A percentile compares a stretch with the other conserved stretches of the same genome.
Conservation (phyloP, 75 land plant genomes). For the Selaginella tamariscina region DNA sequence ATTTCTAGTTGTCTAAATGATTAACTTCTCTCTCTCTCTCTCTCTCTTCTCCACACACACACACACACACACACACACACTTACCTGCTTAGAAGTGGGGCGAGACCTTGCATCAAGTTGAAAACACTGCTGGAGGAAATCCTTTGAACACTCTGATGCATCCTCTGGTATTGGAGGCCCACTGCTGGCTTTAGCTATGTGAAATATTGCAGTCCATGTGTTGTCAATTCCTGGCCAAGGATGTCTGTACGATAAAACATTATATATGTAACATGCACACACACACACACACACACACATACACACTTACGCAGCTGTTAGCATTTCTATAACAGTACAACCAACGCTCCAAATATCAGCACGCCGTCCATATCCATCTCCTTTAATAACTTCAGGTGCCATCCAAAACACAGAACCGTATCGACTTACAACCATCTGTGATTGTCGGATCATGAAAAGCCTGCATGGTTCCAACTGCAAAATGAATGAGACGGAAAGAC, state of each 20-base stretch:
- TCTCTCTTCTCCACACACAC: too few species aligned
- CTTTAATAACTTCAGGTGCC: constrained; percentile 35
- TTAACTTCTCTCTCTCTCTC: too few species aligned
- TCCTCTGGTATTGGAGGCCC: constrained; percentile 29
- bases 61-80: neutral
- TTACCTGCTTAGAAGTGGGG: neutral
- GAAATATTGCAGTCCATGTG: constrained; percentile 27
- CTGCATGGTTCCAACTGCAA: too few species aligned
- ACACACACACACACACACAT: neutral
- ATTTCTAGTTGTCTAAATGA: too few species aligned
- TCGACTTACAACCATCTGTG: constrained; percentile 27
- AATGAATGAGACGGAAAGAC: too few species aligned
- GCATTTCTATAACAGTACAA: constrained; percentile 32
- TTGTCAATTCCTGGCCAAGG: constrained; percentile 37
- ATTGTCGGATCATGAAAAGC: constrained; percentile 29
- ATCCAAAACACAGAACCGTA: constrained; percentile 30
- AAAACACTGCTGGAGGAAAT: constrained; percentile 23
- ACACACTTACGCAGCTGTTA: constrained; percentile 23
- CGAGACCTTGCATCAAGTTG: constrained; percentile 9
- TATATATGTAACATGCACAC: neutral
- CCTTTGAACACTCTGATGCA: constrained; percentile 15
- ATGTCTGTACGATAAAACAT: constrained; percentile 15
- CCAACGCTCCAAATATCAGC: constrained; percentile 39
- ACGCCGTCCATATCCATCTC: constrained; percentile 29
- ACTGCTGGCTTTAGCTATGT: constrained; percentile 30